A percentile compares a stretch with the other conserved stretches of the same genome.
Conservation (phyloP, 1,139 yeast genomes). For the Meyerozyma elateridarum region DNA sequence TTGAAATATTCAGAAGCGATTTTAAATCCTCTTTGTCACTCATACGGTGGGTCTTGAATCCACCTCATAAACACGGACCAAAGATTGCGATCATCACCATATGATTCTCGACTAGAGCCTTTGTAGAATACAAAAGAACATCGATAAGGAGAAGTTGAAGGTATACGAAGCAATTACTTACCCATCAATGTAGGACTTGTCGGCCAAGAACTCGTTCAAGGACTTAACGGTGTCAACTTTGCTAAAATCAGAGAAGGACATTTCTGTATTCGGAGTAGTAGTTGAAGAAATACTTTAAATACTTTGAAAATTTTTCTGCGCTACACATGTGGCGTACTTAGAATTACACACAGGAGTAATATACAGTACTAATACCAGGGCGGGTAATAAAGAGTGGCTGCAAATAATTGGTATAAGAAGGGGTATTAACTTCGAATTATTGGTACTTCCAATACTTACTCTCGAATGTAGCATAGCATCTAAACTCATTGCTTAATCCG, state of each 20-base stretch:
- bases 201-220: constrained; percentile 83
- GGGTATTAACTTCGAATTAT: too few relatives aligned
- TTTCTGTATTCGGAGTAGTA: constrained; percentile 19
- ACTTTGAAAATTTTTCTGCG: constrained; percentile 2
- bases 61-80: constrained; percentile 98
- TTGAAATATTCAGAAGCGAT: constrained; percentile 18
- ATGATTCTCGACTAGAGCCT: constrained; percentile 2
- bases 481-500: constrained; percentile 82
- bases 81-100: constrained; percentile 63
- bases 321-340: too few relatives aligned
- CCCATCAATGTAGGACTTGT: constrained; percentile 94
- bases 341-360: too few relatives aligned
- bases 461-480: constrained; percentile 78
- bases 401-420: too few relatives aligned
- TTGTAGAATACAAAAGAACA: background rate
- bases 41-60: constrained; percentile 90
- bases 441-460: constrained; percentile 36
- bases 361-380: too few relatives aligned
- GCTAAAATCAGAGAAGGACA: constrained; percentile 79
- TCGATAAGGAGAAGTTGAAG: constrained; percentile 4
- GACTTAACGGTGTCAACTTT: constrained; percentile 77
- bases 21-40: constrained; percentile 65
- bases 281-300: constrained; percentile 8
- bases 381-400: too few relatives aligned
- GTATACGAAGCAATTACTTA: constrained; percentile 40